Evolutionary conservation across 305 asterid genomes (phyloP).

Genomic region (Fraxinus sp.): DNA sequence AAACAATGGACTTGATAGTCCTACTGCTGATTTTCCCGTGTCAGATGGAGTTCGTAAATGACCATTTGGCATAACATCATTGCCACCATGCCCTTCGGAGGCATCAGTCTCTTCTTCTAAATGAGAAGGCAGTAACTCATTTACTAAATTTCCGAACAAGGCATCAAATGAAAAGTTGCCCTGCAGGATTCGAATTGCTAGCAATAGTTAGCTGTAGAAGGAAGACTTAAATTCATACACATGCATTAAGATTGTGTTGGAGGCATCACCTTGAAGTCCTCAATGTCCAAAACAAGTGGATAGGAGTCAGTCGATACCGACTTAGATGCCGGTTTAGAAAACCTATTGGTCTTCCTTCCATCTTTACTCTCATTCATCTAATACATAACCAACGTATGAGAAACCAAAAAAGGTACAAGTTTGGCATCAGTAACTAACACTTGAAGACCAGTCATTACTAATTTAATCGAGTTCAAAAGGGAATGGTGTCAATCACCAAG

Average conservation of each 20-base stretch:
- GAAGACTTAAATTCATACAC: constrained; percentile 6
- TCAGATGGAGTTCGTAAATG: constrained; percentile 68
- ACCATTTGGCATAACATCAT: constrained; percentile 67
- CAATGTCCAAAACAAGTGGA: constrained; percentile 85
- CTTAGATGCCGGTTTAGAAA: constrained; percentile 42
- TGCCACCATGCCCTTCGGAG: constrained; percentile 61
- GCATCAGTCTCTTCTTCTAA: constrained; percentile 71
- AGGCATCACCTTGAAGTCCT: constrained; percentile 81
- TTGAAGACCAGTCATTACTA: constrained; percentile 16
- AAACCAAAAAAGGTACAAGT: constrained; percentile 14
- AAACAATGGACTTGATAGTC: constrained; percentile 60
- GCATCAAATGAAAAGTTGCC: constrained; percentile 97
- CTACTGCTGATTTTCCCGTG: constrained; percentile 55
- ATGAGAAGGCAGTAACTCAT: constrained; percentile 83
- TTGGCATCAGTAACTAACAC: constrained; percentile 4
- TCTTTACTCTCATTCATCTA: constrained; percentile 84
- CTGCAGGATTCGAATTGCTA: constrained; percentile 38
- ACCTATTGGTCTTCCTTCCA: constrained; percentile 50
- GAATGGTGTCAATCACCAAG: background rate
- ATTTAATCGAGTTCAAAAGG: constrained; percentile 15
- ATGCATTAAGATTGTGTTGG: background rate
- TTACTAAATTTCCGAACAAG: constrained; percentile 86
- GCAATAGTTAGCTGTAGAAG: constrained; percentile 28
- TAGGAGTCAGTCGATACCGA: constrained; percentile 37
- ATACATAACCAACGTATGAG: constrained; percentile 28